Evolutionary conservation across 2,329 filamentous ascomycete genomes (phyloP).

Genomic region (Penicillium capsulatum): DNA sequence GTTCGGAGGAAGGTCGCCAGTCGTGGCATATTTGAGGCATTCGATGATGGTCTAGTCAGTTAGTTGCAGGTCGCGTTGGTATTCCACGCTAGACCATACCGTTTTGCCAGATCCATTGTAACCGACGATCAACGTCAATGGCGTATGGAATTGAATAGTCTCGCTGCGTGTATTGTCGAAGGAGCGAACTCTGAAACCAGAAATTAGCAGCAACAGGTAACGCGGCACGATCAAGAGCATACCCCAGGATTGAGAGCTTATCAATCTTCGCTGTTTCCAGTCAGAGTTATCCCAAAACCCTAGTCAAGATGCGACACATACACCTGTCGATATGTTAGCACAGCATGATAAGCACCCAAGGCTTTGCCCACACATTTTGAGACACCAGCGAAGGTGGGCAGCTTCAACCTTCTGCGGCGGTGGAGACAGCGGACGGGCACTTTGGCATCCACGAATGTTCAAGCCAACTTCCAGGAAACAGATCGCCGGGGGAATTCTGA

Average conservation of each 20-base stretch:
- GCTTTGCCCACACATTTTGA: slow-evolving; percentile 18
- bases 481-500: slow-evolving; percentile 15
- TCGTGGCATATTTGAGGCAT: slow-evolving; percentile 96
- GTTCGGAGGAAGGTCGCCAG: slow-evolving; percentile 87
- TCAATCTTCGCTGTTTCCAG: slow-evolving; percentile 68
- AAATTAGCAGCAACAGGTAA: slow-evolving; percentile 5
- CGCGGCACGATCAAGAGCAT: too few species aligned
- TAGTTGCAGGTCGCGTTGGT: not conserved
- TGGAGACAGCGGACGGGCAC: not conserved
- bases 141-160: slow-evolving; percentile 81
- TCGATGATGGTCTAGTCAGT: slow-evolving; percentile 78
- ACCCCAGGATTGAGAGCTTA: slow-evolving; percentile 80
- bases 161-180: slow-evolving; percentile 73
- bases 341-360: slow-evolving; percentile 1
- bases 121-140: slow-evolving; percentile 92
- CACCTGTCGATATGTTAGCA: slow-evolving; percentile 27
- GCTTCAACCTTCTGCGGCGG: not conserved
- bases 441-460: too few species aligned
- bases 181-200: slow-evolving; percentile 62
- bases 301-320: slow-evolving; percentile 22
- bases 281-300: not conserved
- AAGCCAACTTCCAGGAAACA: slow-evolving; percentile 5
- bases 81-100: slow-evolving; percentile 34
- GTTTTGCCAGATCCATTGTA: slow-evolving; percentile 98
- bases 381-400: not conserved